These are phyloP conservation scores for Pseudognaphalium luteoalbum DNA, from an alignment of 129 eudicot genomes.

Conservation along the genomic window DNA sequence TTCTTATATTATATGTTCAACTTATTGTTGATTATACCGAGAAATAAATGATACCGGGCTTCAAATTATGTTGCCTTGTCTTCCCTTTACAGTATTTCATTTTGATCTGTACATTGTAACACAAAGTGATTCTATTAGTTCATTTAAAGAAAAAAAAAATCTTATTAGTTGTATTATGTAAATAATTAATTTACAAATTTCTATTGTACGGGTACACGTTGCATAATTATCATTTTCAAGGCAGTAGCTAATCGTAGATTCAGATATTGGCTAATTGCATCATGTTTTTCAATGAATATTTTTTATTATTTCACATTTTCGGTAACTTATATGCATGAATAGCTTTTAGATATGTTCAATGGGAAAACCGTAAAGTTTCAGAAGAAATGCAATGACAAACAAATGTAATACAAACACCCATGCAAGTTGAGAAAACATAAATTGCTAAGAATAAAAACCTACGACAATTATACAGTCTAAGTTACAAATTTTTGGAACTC, in stretches of 20 bases:
- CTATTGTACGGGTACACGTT: background rate
- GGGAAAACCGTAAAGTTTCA: background rate
- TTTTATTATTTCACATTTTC: background rate
- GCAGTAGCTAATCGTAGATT: background rate
- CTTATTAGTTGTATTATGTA: constrained; percentile 1
- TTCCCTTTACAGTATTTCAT: constrained; percentile 7
- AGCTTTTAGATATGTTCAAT: background rate
- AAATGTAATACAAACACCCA: constrained; percentile 5
- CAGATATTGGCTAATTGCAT: constrained; percentile 4
- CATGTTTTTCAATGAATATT: background rate
- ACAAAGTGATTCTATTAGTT: constrained; percentile 10
- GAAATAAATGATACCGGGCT: constrained; percentile 21
- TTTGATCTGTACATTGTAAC: constrained; percentile 24
- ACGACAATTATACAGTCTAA: constrained; percentile 20
- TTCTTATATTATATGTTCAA: constrained; percentile 16
- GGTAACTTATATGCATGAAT: background rate
- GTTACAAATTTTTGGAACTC: background rate
- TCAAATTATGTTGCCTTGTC: constrained; percentile 20
- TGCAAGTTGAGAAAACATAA: constrained; percentile 14
- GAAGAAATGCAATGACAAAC: background rate
- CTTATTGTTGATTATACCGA: constrained; percentile 19
- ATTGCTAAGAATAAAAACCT: background rate
- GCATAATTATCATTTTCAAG: background rate
- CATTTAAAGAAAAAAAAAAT: too few relatives aligned
- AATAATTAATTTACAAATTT: background rate